A percentile compares a stretch with the other conserved stretches of the same genome.
Evolutionary conservation across 306 rosid genomes (phyloP).

Genomic region (Canavalia gladiata): DNA sequence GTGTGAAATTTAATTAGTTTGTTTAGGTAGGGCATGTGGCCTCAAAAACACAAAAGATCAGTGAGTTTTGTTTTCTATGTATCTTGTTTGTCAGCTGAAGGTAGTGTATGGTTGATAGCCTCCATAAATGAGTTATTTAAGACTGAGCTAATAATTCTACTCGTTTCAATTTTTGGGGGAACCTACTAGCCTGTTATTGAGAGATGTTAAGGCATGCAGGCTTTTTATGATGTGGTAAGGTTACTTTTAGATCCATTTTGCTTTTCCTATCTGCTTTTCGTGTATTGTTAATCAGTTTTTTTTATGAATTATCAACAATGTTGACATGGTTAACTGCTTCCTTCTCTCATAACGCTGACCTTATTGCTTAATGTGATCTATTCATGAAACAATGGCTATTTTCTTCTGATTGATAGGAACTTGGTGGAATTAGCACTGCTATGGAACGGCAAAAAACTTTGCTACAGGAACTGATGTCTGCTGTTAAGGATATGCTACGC

Average conservation of each 20-base stretch:
- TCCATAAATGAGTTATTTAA: constrained; percentile 22
- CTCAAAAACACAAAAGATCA: neutral
- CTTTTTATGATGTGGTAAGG: constrained; percentile 34
- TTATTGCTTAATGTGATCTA: constrained; percentile 38
- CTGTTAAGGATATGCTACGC: constrained; percentile 81
- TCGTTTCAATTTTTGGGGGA: constrained; percentile 6
- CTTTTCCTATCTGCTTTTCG: constrained; percentile 31
- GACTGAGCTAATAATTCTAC: neutral
- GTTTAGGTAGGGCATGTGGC: constrained; percentile 13
- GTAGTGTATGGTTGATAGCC: constrained; percentile 10
- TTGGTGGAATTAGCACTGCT: constrained; percentile 88
- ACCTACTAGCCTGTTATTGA: constrained; percentile 24
- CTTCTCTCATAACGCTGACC: constrained; percentile 1
- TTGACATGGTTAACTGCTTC: constrained; percentile 1
- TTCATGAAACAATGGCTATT: constrained; percentile 26
- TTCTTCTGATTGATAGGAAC: constrained; percentile 70
- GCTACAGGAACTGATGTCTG: constrained; percentile 78
- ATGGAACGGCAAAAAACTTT: constrained; percentile 86
- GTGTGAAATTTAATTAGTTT: neutral
- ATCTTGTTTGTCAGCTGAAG: constrained; percentile 32
- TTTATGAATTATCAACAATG: neutral
- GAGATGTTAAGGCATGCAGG: constrained; percentile 27
- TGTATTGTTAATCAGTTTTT: constrained; percentile 18
- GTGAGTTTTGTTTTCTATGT: constrained; percentile 27
- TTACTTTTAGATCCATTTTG: constrained; percentile 13